Evolutionary conservation across 129 eudicot genomes (phyloP).

Genomic region (Saussurea involucrata): DNA sequence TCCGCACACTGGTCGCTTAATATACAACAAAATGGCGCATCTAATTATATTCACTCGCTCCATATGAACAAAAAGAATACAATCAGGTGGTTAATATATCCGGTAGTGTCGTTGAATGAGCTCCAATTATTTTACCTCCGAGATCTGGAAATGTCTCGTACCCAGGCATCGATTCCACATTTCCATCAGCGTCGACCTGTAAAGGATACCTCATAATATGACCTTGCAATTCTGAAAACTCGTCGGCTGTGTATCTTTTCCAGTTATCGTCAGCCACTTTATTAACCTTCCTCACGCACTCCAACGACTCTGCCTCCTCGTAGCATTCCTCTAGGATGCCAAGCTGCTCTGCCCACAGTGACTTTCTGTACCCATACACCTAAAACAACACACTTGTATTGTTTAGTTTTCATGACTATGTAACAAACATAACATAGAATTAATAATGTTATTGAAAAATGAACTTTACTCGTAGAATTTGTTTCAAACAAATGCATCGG

Average conservation of each 20-base stretch:
- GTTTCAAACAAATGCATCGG: neutral
- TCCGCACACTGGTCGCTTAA: conserved; percentile 15
- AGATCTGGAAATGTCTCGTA: conserved; percentile 70
- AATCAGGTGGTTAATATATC: conserved; percentile 68
- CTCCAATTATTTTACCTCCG: conserved; percentile 82
- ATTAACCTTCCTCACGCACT: conserved; percentile 71
- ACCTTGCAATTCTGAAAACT: conserved; percentile 49
- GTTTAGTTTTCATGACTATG: neutral
- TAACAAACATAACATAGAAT: neutral
- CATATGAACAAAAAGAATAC: conserved; percentile 19
- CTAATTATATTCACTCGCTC: conserved; percentile 24
- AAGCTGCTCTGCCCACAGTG: conserved; percentile 86
- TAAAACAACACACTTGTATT: conserved; percentile 15
- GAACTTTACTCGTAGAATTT: neutral
- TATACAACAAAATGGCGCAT: conserved; percentile 22
- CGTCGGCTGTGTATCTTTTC: conserved; percentile 39
- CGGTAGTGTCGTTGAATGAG: conserved; percentile 64
- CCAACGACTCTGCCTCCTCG: conserved; percentile 46
- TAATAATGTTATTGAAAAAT: neutral
- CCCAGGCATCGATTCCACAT: conserved; percentile 48
- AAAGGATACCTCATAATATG: conserved; percentile 76
- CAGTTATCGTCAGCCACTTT: conserved; percentile 56
- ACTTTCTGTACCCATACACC: conserved; percentile 84
- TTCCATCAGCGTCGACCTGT: conserved; percentile 53
- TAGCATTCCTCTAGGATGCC: conserved; percentile 46